Evolutionary conservation across 306 rosid species (phyloP).

Genomic region (Begonia loranthoides): DNA sequence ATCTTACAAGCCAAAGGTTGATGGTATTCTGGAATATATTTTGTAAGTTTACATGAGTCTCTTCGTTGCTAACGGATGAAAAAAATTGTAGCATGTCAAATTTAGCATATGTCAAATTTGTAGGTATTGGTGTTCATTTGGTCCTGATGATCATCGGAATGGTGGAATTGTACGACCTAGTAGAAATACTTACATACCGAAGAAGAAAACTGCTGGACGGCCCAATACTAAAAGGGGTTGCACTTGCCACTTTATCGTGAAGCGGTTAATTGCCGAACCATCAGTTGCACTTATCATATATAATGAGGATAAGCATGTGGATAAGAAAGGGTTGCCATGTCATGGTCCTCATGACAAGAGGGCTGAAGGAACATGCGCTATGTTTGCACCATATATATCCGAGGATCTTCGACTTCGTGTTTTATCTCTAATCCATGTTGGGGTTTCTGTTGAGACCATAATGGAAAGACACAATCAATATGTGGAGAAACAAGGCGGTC

Average conservation of each 20-base stretch:
- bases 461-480: conserved; percentile 90
- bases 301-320: conserved; percentile 74
- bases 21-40: conserved; percentile 84
- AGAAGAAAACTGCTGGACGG: conserved; percentile 77
- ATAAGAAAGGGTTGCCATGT: conserved; percentile 75
- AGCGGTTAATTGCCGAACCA: conserved; percentile 78
- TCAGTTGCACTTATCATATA: conserved; percentile 72
- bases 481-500: conserved; percentile 85
- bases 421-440: conserved; percentile 60
- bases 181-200: conserved; percentile 54
- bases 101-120: conserved; percentile 11
- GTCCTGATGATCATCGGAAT: conserved; percentile 84
- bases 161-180: conserved; percentile 82
- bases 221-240: conserved; percentile 94
- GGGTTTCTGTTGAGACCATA: conserved; percentile 91
- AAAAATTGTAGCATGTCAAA: too few species aligned
- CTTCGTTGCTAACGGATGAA: background rate
- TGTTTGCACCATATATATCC: conserved; percentile 89
- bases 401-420: conserved; percentile 83
- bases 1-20: conserved; percentile 74
- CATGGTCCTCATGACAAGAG: conserved; percentile 86
- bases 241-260: conserved; percentile 85
- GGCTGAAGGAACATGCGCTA: conserved; percentile 78
- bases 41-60: conserved; percentile 42
- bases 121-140: conserved; percentile 98